Evolutionary conservation across 768 basidiomycete genomes (phyloP), one percentile per base, ranked within the genome.

Genomic region (Piloderma croceum): DNA sequence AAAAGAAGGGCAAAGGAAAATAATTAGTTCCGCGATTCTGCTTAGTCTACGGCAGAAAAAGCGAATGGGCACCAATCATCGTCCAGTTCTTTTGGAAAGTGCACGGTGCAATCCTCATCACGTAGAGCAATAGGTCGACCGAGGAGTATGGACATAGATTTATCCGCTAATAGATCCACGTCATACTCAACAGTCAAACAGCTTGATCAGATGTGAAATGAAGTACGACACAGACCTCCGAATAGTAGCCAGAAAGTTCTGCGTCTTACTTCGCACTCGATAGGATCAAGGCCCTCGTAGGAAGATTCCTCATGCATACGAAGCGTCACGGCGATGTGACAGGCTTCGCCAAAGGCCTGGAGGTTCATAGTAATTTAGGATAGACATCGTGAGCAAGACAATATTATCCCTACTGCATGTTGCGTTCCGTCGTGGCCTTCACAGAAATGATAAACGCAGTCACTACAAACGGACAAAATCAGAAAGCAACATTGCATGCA

Each of bases 191-290:
- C 18, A 32, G 22, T 38, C 22, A 39, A 10, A 38, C 31, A 29
- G 39, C 37, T 29, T 39, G 44, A 33, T 20, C 15, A 35, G 25
- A 41, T 38, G 35, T 44, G 29, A 44, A 36, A 33, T 5, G 19
- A 41, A 24, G 31, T 23, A 37, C 36, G 31, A 33, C 19, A 66
- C 75, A 36, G 55, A 86, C 87, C 90, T 58, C 85, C 88, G 54
- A 91, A 92, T 25, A 91, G 73, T 10, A 94, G 66, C 88, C 89
- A 93, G 64, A 93, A 94, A 22, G 78, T 77, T 41, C 91, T 71
- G 39, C 90, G 74, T n/a, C 90, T 69, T 12, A 92, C 76, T 61
- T 92, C 87, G 46, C 81, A 83, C 68, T 93, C 89, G 46, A 93
- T 82, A 24, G 90, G 87, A 59, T 89, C 83, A 43, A 90, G 71